Evolutionary conservation across 2,329 filamentous ascomycete genomes (phyloP).

Genomic region (Penicillium sp.): DNA sequence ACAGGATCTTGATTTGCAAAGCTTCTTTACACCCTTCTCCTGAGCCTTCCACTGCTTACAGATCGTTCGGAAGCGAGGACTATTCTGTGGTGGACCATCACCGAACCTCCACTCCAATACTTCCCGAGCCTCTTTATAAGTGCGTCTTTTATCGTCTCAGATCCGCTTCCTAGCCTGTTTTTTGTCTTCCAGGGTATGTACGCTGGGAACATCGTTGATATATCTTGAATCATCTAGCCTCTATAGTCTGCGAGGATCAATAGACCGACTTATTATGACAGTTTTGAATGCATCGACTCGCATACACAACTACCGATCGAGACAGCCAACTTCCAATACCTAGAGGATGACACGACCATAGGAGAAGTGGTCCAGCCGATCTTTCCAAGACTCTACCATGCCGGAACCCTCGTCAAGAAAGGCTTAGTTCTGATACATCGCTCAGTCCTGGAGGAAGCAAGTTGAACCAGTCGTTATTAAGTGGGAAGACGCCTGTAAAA

Average conservation of each 20-base stretch:
- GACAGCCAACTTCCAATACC: no score
- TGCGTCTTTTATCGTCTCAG: conserved; percentile 17
- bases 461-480: no score
- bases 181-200: conserved; percentile 18
- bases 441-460: no score
- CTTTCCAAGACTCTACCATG: no score
- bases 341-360: no score
- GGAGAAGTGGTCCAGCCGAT: no score
- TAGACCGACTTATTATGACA: conserved; percentile 29
- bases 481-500: no score
- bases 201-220: conserved; percentile 23
- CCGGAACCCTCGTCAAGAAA: no score
- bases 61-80: conserved; percentile 1
- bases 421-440: no score
- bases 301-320: no score
- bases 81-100: conserved; percentile 4
- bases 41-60: conserved; percentile 10
- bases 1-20: no score
- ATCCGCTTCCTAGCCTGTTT: conserved; percentile 17
- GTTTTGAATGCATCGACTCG: no score
- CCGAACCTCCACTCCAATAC: conserved; percentile 11
- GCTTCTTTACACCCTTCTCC: conserved; percentile 9
- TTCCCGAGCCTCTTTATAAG: conserved; percentile 16
- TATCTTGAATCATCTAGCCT: conserved; percentile 25
- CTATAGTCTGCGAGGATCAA: conserved; percentile 24